Base-by-base conservation (phyloP, 2,329 filamentous ascomycete genomes). In the Knoxdaviesia capensis region DNA sequence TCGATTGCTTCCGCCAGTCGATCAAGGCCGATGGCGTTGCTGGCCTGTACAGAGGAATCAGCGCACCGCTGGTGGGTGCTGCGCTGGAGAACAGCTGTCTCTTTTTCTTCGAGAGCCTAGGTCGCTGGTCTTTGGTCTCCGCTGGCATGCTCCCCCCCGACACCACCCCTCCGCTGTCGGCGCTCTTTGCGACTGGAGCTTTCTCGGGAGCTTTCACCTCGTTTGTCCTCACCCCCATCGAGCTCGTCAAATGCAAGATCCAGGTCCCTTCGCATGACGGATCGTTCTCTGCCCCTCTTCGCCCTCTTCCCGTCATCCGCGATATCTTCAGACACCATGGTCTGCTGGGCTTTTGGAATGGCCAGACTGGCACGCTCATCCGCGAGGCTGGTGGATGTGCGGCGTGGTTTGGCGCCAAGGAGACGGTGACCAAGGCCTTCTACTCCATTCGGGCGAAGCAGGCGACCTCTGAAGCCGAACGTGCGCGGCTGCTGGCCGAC, bases 211-310 rank as follows among this genome's bases (percentile, higher is more conserved):
- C 82, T 35, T 81, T 94, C 53, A 93, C 90, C 0, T 94, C 85
- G 0, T 69, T 94, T 39, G 75, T 94, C 32, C 73, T 98, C 47
- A 98, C 90, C 0, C 90, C 90, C 0, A 85, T 98, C 49, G 90
- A 98, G 62, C 73, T 98, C 41, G 82, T 98, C 56, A 98, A 98
- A 62, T 98, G 90, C 71, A 92, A 90, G 61, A 93, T 98, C 63
- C 90, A 98, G 58, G 87, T 88, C 1, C 84, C 70, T 7, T 20
- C 20, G 20, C 20, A 20, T 20, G 20, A 20, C 20, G 31, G 32
- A 7, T 35, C 33, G 5, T 36, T 20, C 31, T 35, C 32, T 5
- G 8, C 36, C 28, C 28, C 35, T n/a, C 68, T 81, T 5, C 71
- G 72, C 1, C 79, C 86, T 0, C 54, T 83, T 8, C 61, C 71